Base-by-base conservation (phyloP, 2,329 filamentous ascomycete species). In the Cladosporium sp. region DNA sequence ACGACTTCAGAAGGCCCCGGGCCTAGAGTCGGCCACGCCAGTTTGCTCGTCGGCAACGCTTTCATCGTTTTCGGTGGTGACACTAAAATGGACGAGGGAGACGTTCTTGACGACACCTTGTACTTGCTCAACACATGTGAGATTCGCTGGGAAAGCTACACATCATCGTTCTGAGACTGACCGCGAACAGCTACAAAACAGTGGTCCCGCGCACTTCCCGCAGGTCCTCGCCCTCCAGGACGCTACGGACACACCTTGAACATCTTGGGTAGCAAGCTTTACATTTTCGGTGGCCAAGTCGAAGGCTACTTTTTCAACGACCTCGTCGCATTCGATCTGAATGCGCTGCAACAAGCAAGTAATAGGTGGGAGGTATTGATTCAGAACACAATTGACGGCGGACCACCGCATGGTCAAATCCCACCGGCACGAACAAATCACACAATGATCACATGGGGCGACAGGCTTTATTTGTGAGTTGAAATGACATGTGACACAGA, bases 61-160 rank as follows among this genome's bases (percentile, higher is more conserved):
- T 99, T 98, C 77, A 99, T 99, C 72, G 95, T 99, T 14, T 99
- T 98, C 75, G 96, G 95, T 59, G 95, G 95, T 75, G 96, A 99
- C 78, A 99, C 95, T 61, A 99, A 99, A 79, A 90, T 97, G 76
- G 93, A 97, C 64, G 95, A 98, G 74, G 87, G 88, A 35, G 95
- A 99, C 78, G 85, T 91, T 58, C 82, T 99, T 66, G 95, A 99
- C 74, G 94, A 99, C 80, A 98, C 95, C 0, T 82, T 99, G 14
- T 99, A 99, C 79, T 85, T 99, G 60, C 84, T 99, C 61, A 99
- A 99, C 80, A 99, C 95, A 59, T 97, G 95, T 98, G 84, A 81
- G 94, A 83, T 10, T 16, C 40, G 3, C 7, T n/a, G 21, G n/a
- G 7, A 59, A 59, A 28, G n/a, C 33, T 23, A 29, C 33, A n/a